Base-by-base conservation (phyloP, 306 rosid species). In the Prosopis cineraria region DNA sequence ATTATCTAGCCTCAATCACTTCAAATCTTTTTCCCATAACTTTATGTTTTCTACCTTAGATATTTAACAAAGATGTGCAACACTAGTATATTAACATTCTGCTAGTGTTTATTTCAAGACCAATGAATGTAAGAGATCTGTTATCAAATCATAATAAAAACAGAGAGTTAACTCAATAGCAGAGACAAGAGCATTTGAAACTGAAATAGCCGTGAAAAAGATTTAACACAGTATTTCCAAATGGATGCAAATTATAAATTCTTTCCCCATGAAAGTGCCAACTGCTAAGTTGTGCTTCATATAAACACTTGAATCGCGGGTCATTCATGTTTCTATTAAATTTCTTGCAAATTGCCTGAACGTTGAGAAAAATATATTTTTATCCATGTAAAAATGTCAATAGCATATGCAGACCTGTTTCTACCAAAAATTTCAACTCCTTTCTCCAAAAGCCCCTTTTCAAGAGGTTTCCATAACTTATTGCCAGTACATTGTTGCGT, bases 371-470 rank as follows among this genome's bases (percentile, higher is more conserved):
- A n/a, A n/a, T n/a, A n/a, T n/a, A n/a, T n/a, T n/a, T n/a, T n/a
- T n/a, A n/a, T n/a, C n/a, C n/a, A n/a, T n/a, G n/a, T n/a, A n/a
- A n/a, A n/a, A n/a, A 34, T 3, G n/a, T n/a, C 30, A 48, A 39
- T 48, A 41, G 39, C 71, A 75, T 76, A 68, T 72, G 78, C 95
- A 80, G 68, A 94, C 97, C 98, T 92, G 90, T 91, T 90, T 81
- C 89, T 84, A 70, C 97, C 98, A 87, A 95, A 95, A 74, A 95
- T 92, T 82, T 90, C 92, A 78, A 86, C 70, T 62, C 98, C 98
- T 90, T 95, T 92, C 77, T 95, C 97, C 30, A 92, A 78, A 88
- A 95, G 95, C 60, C 91, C 93, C 45, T 86, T 89, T 81, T 95
- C 98, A 79, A 95, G 83, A 80, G 89, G 75, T 87, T 84, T 92